Base-by-base conservation (phyloP, 2,329 filamentous ascomycete species). In the Monosporascus sp. region DNA sequence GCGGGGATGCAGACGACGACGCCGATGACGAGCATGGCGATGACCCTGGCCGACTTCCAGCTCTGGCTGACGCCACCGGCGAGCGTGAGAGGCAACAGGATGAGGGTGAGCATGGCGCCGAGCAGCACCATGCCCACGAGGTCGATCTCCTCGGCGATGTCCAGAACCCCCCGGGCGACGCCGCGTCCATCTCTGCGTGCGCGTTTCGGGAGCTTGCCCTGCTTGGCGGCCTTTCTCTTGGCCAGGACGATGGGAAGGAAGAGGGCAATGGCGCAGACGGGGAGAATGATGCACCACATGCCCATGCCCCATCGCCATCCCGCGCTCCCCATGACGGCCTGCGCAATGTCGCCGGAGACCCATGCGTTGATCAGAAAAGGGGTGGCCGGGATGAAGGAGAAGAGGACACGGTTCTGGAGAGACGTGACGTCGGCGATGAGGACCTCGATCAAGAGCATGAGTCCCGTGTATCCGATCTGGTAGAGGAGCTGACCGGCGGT, bases 361-460 rank as follows among this genome's bases (percentile, higher is more conserved):
- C 83, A 86, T 0, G 82, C 82, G 60, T 85, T 86, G 65, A 83
- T 72, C 45, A 85, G 62, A 60, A 83, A 84, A 0, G 82, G 82
- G 3, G 77, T 63, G 0, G 79, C 78, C 0, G 82, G 82, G n/a
- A 86, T 70, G 61, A 84, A 87, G 47, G 80, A 84, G 71, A 85
- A 86, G 59, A 87, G 72, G 8, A 87, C 71, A 62, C 84, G 82
- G 11, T 81, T 74, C 15, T 82, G 78, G 6, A 82, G 78, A 1
- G 84, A 86, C 2, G 83, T 85, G 25, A 83, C 74, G 58, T 88
- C 84, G 45, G 77, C 83, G 46, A 87, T 72, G 54, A 88, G 76
- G 60, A 87, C 80, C 65, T 87, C 82, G 22, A 86, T 74, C 1
- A 87, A 72, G 14, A 87, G 69, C 18, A 84, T 72, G 25, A 85